phyloP scores from a whole-genome alignment of 495 filamentous ascomycete genomes.

The Aspergillus ostianus region DNA sequence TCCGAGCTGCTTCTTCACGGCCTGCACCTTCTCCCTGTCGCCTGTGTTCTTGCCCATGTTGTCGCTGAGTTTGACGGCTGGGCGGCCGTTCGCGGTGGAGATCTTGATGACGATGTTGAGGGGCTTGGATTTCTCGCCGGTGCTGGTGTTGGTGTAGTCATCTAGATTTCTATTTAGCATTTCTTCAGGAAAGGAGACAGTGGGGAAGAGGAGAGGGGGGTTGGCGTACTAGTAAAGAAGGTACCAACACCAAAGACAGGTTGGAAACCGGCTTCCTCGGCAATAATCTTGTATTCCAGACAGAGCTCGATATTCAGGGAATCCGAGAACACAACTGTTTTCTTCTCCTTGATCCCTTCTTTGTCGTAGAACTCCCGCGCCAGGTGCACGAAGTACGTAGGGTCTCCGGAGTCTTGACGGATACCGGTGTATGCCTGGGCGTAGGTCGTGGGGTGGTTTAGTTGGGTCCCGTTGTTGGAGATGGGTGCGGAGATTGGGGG shows the following conservation, averaged over 20 bases:
- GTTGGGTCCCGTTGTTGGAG: conserved; percentile 7
- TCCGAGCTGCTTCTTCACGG: conserved; percentile 80
- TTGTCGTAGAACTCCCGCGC: conserved; percentile 85
- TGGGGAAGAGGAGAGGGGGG: not conserved
- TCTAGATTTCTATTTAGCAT: conserved; percentile 46
- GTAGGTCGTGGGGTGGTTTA: conserved; percentile 54
- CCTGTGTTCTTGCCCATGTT: conserved; percentile 97
- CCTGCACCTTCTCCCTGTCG: conserved; percentile 69
- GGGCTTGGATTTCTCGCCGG: conserved; percentile 80
- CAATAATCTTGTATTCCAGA: conserved; percentile 78
- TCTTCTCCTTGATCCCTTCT: conserved; percentile 73
- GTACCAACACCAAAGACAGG: conserved; percentile 92
- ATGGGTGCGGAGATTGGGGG: conserved; percentile 31
- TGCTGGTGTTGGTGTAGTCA: conserved; percentile 69
- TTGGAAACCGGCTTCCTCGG: conserved; percentile 76
- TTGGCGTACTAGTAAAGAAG: conserved; percentile 75
- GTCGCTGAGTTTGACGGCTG: conserved; percentile 93
- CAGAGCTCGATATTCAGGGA: conserved; percentile 89
- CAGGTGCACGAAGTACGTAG: conserved; percentile 72
- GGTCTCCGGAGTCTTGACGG: conserved; percentile 94
- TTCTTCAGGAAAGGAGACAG: not conserved
- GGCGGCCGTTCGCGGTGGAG: conserved; percentile 74
- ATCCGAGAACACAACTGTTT: conserved; percentile 96
- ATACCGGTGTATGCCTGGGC: conserved; percentile 85
- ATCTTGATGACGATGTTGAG: conserved; percentile 99